A percentile compares a stretch with the other conserved stretches of the same genome.
Conservation (phyloP, 495 filamentous ascomycete genomes). For the Xylaria flabelliformis region DNA sequence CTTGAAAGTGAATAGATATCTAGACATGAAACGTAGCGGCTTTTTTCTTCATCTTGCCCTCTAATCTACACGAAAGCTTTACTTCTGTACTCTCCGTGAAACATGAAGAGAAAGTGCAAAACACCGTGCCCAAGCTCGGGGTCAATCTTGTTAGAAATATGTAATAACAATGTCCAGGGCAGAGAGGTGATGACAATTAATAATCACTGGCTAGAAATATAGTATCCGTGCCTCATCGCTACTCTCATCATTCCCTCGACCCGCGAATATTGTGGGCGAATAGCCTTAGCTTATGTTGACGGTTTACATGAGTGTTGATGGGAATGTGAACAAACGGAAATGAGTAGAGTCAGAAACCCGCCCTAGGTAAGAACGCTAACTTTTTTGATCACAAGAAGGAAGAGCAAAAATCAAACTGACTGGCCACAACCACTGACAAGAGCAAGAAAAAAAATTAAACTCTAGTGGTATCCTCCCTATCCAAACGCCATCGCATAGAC, state of each 20-base stretch:
- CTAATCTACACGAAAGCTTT: neutral
- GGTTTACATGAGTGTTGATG: neutral
- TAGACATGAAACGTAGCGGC: neutral
- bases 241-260: neutral
- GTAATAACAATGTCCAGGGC: neutral
- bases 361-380: neutral
- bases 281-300: neutral
- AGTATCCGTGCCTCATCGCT: neutral
- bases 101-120: neutral
- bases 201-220: neutral
- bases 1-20: neutral
- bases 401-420: neutral
- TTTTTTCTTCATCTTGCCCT: neutral
- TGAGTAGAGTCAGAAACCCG: neutral
- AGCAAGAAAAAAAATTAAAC: constrained; percentile 27
- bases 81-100: neutral
- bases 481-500: constrained; percentile 38
- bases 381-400: neutral
- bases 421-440: neutral
- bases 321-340: constrained; percentile 10
- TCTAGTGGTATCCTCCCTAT: constrained; percentile 42
- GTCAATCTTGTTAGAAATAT: neutral
- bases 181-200: neutral
- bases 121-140: neutral
- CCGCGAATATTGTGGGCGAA: neutral